Base-by-base conservation (phyloP, 345 rosid genomes). In the Turnera subulata region DNA sequence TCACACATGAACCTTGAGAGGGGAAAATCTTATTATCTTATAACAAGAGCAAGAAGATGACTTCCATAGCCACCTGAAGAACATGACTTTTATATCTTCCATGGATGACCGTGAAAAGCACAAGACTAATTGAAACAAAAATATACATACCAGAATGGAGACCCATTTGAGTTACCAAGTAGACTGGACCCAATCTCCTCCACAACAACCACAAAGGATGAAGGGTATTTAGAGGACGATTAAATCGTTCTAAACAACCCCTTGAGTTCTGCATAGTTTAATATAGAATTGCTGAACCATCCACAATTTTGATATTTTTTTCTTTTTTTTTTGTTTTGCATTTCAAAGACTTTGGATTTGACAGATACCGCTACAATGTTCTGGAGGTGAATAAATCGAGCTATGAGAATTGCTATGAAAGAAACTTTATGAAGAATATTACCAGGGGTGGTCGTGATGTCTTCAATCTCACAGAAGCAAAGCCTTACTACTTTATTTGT, bases 361-460 rank as follows among this genome's bases (percentile, higher is more conserved):
- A 69, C 48, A 69, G 17, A 20, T 56, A 20, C 33, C 3, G 16
- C 17, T 49, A 61, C 26, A 62, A 45, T 38, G 73, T 62, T 1
- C 40, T 62, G 44, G 68, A 69, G 50, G 73, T 62, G 64, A 57
- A 45, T 64, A 51, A 20, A 68, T 56, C 59, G 9, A 35, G 63
- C 59, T 68, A 62, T 23, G 58, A 58, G 11, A 19, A 17, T 11
- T 62, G 67, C 73, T 19, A 14, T 3, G 59, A 52, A 3, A 38
- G 51, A 12, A 19, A 19, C 39, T 69, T 62, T 59, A 45, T 62
- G 1, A 45, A 38, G 5, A 69, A 69, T 32, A 56, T 69, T 6
- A 69, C 73, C 11, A 69, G 59, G 33, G 73, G 68, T 0, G 67
- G 73, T 4, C 21, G 68, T 0, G 73, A 69, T 12, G 73, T 62